phyloP scores from a whole-genome alignment of 306 rosid species.

The Carpinus viminea region DNA sequence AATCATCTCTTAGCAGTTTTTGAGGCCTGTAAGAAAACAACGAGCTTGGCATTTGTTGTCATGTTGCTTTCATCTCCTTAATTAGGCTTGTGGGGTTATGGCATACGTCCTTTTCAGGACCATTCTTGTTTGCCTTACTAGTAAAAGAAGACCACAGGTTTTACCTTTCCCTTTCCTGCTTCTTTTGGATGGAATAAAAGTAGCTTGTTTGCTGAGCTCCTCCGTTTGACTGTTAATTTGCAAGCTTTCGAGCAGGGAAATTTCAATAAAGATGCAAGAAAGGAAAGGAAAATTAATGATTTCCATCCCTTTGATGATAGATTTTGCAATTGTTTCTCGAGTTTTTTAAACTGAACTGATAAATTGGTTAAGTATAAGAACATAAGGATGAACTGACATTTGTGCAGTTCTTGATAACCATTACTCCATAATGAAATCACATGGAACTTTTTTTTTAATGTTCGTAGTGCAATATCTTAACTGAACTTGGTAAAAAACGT shows the following conservation, averaged over 20 bases:
- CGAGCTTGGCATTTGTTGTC: conserved; percentile 19
- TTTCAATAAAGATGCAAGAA: conserved; percentile 29
- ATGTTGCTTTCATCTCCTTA: conserved; percentile 26
- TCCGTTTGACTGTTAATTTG: conserved; percentile 33
- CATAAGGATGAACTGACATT: no score
- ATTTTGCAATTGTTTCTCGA: not conserved
- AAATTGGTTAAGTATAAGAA: no score
- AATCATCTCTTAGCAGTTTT: conserved; percentile 30
- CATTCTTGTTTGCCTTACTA: conserved; percentile 31
- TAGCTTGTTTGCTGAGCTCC: conserved; percentile 34
- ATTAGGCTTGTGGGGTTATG: conserved; percentile 25
- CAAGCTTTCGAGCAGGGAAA: conserved; percentile 34
- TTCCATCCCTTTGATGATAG: conserved; percentile 19
- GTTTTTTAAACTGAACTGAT: no score
- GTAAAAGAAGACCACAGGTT: conserved; percentile 35
- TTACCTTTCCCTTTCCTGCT: conserved; percentile 40
- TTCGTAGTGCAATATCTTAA: not conserved
- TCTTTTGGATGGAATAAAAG: conserved; percentile 24
- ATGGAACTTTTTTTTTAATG: no score
- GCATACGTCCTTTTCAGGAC: conserved; percentile 45
- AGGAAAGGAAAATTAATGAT: conserved; percentile 10
- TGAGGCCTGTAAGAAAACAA: conserved; percentile 28
- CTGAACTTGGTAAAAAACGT: not conserved
- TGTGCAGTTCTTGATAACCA: conserved; percentile 22
- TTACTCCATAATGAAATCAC: not conserved